These are phyloP conservation scores for Chenopodium suecicum DNA, from an alignment of 148 eudicot genomes.

Conservation along the genomic window DNA sequence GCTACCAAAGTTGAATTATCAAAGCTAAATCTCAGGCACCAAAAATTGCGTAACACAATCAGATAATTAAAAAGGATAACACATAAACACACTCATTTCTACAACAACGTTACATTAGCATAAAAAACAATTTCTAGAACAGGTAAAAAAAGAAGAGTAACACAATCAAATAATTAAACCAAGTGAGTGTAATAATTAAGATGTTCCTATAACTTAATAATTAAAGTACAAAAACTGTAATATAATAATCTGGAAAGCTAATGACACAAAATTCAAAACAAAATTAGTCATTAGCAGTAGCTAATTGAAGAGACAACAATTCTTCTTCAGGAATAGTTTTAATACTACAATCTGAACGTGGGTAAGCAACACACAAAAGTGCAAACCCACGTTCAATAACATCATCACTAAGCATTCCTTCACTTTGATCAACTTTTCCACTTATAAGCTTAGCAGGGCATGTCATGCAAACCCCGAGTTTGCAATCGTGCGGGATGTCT, in stretches of 20 bases:
- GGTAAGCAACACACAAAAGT: constrained; percentile 69
- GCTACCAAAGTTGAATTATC: no score
- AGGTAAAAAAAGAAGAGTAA: no score
- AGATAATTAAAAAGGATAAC: no score
- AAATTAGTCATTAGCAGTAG: constrained; percentile 79
- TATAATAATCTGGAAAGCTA: not conserved
- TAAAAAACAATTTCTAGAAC: no score
- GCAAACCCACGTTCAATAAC: constrained; percentile 77
- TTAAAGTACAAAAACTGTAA: not conserved
- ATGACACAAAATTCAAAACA: not conserved
- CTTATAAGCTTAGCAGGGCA: constrained; percentile 75
- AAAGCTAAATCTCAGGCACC: no score
- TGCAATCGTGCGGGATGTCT: constrained; percentile 74
- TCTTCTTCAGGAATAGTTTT: constrained; percentile 84
- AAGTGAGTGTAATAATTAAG: not conserved
- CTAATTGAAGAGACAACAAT: constrained; percentile 73
- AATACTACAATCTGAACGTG: constrained; percentile 69
- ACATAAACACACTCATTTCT: no score
- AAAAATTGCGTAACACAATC: no score
- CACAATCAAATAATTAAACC: not conserved
- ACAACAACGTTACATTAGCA: no score
- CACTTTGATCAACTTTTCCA: constrained; percentile 83
- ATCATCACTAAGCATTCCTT: constrained; percentile 95
- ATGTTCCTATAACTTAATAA: not conserved
- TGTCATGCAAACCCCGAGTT: constrained; percentile 96